phyloP scores from a whole-genome alignment of 352 stramenopile species.

The Elongisporangium prolatum region DNA sequence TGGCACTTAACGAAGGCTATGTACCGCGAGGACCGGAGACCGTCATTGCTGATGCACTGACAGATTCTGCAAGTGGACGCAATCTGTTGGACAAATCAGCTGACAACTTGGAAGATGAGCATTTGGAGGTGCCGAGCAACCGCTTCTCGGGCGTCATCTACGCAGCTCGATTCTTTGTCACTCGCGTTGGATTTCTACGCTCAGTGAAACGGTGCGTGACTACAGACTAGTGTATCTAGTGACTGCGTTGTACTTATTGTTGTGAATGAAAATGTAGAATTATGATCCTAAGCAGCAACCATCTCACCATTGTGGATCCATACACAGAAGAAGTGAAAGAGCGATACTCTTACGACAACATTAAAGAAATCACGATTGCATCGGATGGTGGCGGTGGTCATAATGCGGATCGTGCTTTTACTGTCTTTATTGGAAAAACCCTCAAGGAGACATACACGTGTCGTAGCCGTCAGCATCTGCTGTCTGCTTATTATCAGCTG shows the following conservation, averaged over 20 bases:
- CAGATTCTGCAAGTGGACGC: not conserved
- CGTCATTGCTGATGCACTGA: constrained; percentile 11
- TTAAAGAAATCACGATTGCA: constrained; percentile 83
- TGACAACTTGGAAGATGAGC: constrained; percentile 11
- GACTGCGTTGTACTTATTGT: constrained; percentile 7
- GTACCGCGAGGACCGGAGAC: constrained; percentile 69
- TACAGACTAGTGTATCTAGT: constrained; percentile 1
- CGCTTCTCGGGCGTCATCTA: constrained; percentile 84
- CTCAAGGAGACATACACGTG: constrained; percentile 86
- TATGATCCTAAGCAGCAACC: constrained; percentile 75
- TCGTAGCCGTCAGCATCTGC: constrained; percentile 72
- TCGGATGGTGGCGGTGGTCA: constrained; percentile 51
- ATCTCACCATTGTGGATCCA: constrained; percentile 81
- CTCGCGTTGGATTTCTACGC: constrained; percentile 71
- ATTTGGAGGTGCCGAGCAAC: constrained; percentile 44
- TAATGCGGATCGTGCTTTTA: constrained; percentile 73
- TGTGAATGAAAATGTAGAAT: constrained; percentile 23
- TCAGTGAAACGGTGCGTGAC: constrained; percentile 51
- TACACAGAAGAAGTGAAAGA: constrained; percentile 86
- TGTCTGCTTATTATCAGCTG: constrained; percentile 85
- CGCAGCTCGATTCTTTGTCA: constrained; percentile 83
- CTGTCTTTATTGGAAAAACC: constrained; percentile 82
- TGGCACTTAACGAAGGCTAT: constrained; percentile 56
- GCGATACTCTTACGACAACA: constrained; percentile 83
- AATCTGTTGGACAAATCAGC: not conserved